Evolutionary conservation across 345 rosid species (phyloP), one percentile per base, ranked within the genome.

Genomic region (Sisymbrium altissimum): DNA sequence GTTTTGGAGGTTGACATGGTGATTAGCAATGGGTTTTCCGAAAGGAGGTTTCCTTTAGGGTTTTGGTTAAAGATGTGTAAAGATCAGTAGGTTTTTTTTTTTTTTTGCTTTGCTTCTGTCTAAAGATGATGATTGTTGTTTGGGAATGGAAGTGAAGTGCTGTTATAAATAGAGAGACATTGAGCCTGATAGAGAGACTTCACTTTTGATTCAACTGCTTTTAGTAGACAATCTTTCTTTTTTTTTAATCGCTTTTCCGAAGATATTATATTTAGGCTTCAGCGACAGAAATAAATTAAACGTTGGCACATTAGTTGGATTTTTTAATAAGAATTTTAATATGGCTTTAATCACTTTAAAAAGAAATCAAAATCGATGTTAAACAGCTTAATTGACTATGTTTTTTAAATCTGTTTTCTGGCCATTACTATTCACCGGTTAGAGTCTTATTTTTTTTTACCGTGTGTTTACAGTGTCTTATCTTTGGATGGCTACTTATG

Each of bases 131-230:
- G 71, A 58, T 54, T 71, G 72, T 15, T 71, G 72, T 71, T 58
- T 71, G 45, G 52, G 58, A 65, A 66, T 65, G 72, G 63, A 77
- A 77, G 72, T 71, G 73, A 71, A 55, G 75, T 45, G 54, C 71
- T 71, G 72, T 65, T 77, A 71, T 77, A 77, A 48, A 77, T 77
- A 77, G 76, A 77, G 68, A 77, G 77, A 49, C 72, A 77, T 7
- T 41, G 44, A 59, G 43, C 57, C 39, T 48, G 61, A 64, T 46
- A 55, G 75, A 32, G 76, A 65, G 68, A 71, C 72, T 66, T 77
- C 72, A 40, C 77, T 71, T 77, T 58, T 56, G 41, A 64, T 77
- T 46, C 72, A 77, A 71, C 80, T 71, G 68, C 72, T 77, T 77
- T 71, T 40, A 49, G 67, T 71, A 77, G 67, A 70, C 58, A 35